phyloP scores from a whole-genome alignment of 805 yeast genomes.

The Brettanomyces nanus region DNA sequence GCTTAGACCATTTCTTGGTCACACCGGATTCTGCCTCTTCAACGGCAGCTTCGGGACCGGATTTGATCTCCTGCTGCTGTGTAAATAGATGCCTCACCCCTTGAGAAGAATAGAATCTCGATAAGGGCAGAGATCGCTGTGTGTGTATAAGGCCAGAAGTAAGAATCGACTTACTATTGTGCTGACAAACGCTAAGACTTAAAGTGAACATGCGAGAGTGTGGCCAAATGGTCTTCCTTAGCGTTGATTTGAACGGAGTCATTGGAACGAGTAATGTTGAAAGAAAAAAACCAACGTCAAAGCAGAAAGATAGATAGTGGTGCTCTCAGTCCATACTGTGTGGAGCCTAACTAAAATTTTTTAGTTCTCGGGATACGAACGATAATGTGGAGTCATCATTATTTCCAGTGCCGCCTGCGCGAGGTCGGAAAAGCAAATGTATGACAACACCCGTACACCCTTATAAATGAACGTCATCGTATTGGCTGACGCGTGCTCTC shows the following conservation, averaged over 20 bases:
- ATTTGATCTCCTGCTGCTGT: conserved; percentile 3
- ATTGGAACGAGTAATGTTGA: neutral
- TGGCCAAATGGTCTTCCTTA: neutral
- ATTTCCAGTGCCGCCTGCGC: too few species aligned
- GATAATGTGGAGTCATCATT: too few species aligned
- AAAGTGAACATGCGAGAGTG: neutral
- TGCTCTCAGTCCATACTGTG: too few species aligned
- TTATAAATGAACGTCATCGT: too few species aligned
- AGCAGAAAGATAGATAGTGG: too few species aligned
- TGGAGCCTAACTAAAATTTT: too few species aligned
- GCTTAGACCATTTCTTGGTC: conserved; percentile 23
- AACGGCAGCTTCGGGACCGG: neutral
- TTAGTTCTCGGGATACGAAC: too few species aligned
- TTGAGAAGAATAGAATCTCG: conserved; percentile 1
- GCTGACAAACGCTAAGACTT: neutral
- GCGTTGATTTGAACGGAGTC: conserved; percentile 1
- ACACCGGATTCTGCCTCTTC: neutral
- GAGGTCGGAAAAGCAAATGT: too few species aligned
- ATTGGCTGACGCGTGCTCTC: too few species aligned
- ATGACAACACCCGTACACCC: too few species aligned
- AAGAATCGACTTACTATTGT: neutral
- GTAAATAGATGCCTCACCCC: conserved; percentile 2
- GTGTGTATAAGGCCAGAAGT: neutral
- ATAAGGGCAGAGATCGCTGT: neutral
- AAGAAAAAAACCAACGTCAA: too few species aligned